phyloP scores from a whole-genome alignment of 208 protist genomes.

The Crithidia bombi region DNA sequence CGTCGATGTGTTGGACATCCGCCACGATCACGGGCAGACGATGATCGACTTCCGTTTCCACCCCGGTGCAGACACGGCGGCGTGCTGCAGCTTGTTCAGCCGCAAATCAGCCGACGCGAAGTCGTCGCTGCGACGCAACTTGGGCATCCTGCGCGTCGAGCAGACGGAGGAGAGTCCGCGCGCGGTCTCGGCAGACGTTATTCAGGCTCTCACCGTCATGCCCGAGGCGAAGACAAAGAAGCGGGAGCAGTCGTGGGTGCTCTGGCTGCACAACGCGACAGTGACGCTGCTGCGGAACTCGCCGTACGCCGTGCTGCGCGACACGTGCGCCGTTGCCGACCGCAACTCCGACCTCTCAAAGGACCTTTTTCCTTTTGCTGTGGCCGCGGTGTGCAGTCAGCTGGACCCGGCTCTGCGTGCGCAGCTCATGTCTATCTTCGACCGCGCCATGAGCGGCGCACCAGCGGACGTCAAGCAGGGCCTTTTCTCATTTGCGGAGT shows the following conservation, averaged over 20 bases:
- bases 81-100: constrained; percentile 79
- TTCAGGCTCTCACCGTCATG: constrained; percentile 67
- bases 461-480: constrained; percentile 83
- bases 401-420: constrained; percentile 41
- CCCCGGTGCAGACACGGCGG: constrained; percentile 43
- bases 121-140: constrained; percentile 79
- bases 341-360: constrained; percentile 79
- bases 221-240: constrained; percentile 80
- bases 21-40: constrained; percentile 71
- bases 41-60: constrained; percentile 78
- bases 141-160: constrained; percentile 84
- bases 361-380: constrained; percentile 88
- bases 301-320: constrained; percentile 79
- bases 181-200: constrained; percentile 49
- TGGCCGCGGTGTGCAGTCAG: constrained; percentile 65
- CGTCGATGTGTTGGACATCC: constrained; percentile 67
- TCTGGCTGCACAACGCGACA: constrained; percentile 85
- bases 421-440: constrained; percentile 79
- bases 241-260: constrained; percentile 90
- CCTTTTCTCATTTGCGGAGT: constrained; percentile 85
- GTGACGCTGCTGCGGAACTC: constrained; percentile 76
- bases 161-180: constrained; percentile 56
- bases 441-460: constrained; percentile 58
- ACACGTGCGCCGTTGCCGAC: constrained; percentile 50
- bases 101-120: constrained; percentile 79